These are phyloP conservation scores for Fusarium concolor DNA, from an alignment of 2,329 filamentous ascomycete genomes.

Conservation along the genomic window DNA sequence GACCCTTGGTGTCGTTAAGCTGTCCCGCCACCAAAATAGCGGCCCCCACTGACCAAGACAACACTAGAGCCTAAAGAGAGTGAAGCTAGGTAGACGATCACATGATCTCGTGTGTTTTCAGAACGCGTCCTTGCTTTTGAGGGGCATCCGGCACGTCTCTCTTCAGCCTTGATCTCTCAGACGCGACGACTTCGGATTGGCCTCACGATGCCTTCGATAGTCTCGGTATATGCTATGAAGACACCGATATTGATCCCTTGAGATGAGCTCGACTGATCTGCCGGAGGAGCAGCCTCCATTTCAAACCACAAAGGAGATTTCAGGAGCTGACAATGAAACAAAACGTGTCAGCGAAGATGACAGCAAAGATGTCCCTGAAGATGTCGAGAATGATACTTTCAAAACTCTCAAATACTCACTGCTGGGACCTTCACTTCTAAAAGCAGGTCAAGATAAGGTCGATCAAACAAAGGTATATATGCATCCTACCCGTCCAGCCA, in stretches of 20 bases:
- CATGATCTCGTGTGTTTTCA: conserved; percentile 43
- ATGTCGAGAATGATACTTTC: conserved; percentile 16
- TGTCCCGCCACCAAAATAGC: conserved; percentile 44
- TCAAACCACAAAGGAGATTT: conserved; percentile 8
- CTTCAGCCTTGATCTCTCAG: conserved; percentile 9
- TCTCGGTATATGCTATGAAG: conserved; percentile 2
- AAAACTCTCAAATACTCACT: conserved; percentile 87
- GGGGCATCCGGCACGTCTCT: conserved; percentile 38
- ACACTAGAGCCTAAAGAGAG: background rate
- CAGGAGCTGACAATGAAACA: conserved; percentile 4
- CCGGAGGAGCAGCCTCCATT: conserved; percentile 29
- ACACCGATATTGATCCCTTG: conserved; percentile 16
- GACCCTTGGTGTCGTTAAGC: conserved; percentile 44
- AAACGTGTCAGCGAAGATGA: background rate
- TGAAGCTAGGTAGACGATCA: background rate
- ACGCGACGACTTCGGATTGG: conserved; percentile 36
- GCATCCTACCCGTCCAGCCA: background rate
- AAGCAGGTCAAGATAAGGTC: conserved; percentile 92
- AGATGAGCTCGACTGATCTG: conserved; percentile 34
- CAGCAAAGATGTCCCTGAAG: conserved; percentile 15
- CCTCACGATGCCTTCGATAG: conserved; percentile 38
- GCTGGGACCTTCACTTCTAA: conserved; percentile 89
- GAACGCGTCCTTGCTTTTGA: conserved; percentile 29
- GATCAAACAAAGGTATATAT: conserved; percentile 81
- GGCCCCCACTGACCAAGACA: conserved; percentile 35